Base-by-base conservation (phyloP, 805 yeast genomes). In the Helenozyma baotianmanensis region DNA sequence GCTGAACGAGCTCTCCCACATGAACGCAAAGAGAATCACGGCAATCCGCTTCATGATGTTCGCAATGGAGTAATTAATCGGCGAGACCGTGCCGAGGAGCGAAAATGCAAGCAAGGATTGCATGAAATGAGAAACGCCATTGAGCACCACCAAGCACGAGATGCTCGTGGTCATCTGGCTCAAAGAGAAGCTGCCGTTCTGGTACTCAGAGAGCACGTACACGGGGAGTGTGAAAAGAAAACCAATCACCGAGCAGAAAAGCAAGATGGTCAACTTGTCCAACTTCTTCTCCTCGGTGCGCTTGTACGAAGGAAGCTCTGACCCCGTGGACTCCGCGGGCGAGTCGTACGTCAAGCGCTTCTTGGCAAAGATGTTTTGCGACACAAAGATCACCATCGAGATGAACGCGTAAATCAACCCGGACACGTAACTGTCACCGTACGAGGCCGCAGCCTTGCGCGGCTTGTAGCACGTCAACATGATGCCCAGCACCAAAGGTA, bases 401-500 rank as follows among this genome's bases (percentile, higher is more conserved):
- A 70, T 38, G 35, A 73, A 71, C 6, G 80, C 79, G 51, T 67
- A 74, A 6, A 58, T 26, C 38, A 75, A 59, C 2, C 82, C 82
- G 8, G 47, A 34, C 12, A 48, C 16, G 38, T 59, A 54, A 22
- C 34, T 42, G 9, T 45, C 38, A 14, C 35, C 34, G 10, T 46
- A 23, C 11, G 38, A 23, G 6, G 42, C 32, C 14, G 29, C 23
- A 13, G 64, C 53, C 48, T 25, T 28, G 27, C 72, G 68, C 37
- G 79, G 58, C 40, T 62, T 65, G 47, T 61, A 72, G 53, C 90
- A 82, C 4, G 85, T 77, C 50, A 88, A 62, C 73, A 88, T 86
- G 38, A 90, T 95, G 12, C 98, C 98, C 18, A 71, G 33, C 25
- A 89, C 75, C 40, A 90, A 67, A 0, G 97, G 95, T 0, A 81